These are phyloP conservation scores for Macaranga tanarius DNA, from an alignment of 441 rosid genomes.

Conservation along the genomic window DNA sequence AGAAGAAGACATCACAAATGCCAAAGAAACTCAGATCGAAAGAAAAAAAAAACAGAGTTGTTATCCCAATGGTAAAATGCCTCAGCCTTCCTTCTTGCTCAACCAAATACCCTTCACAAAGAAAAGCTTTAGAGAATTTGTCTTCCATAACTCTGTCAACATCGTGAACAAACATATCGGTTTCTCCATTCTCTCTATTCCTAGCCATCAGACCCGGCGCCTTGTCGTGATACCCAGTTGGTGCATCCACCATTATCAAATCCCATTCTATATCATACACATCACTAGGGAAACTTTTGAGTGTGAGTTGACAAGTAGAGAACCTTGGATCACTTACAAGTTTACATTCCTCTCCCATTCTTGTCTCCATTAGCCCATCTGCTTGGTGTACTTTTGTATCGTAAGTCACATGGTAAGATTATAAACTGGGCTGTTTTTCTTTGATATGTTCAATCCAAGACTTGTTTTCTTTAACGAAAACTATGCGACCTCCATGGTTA, in stretches of 20 bases:
- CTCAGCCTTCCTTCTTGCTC: constrained; percentile 80
- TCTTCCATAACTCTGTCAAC: constrained; percentile 75
- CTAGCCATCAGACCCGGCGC: constrained; percentile 94
- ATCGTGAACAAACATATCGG: constrained; percentile 85
- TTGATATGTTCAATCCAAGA: constrained; percentile 80
- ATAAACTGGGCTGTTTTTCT: constrained; percentile 54
- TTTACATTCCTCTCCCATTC: constrained; percentile 70
- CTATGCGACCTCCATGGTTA: constrained; percentile 77
- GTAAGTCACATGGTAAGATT: constrained; percentile 73
- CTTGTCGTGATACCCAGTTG: constrained; percentile 77
- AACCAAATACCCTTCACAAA: constrained; percentile 72
- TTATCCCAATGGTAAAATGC: constrained; percentile 66
- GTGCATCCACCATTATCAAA: constrained; percentile 91
- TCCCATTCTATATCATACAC: constrained; percentile 76
- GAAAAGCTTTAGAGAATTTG: constrained; percentile 64
- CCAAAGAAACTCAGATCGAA: no score
- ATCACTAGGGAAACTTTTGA: constrained; percentile 65
- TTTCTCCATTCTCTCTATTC: constrained; percentile 60
- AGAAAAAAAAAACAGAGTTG: no score
- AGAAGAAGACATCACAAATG: no score
- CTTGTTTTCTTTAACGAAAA: constrained; percentile 83
- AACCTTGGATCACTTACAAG: constrained; percentile 58
- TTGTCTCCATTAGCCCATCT: constrained; percentile 56
- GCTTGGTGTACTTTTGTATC: constrained; percentile 85
- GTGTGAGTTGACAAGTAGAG: constrained; percentile 76